Base-by-base conservation (phyloP, 2,329 filamentous ascomycete genomes). In the Huntiella moniliformis region DNA sequence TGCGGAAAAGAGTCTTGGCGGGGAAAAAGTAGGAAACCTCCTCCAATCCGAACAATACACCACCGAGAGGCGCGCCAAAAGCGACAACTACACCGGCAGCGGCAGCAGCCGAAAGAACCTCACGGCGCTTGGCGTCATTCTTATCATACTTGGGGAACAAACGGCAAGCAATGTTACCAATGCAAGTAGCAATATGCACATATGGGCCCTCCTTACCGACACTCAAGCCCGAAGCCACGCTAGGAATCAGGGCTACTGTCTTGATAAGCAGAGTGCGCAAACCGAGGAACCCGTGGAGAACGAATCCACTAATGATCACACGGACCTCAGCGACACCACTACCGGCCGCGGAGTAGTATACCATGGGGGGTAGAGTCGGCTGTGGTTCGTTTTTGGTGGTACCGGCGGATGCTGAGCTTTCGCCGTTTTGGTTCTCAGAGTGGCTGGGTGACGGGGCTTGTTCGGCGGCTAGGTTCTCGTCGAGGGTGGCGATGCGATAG, bases 1-100 rank as follows among this genome's bases (percentile, higher is more conserved):
- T 96, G 45, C 91, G 71, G 65, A 98, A 98, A 6, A 98, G 71
- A 0, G 88, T 96, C 64, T 98, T 96, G 4, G 88, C 85, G 0
- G 91, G 88, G 59, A 96, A 96, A 61, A 96, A 96, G 61, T 96
- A 96, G 54, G 83, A 77, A 51, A 96, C 87, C 68, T 96, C 91
- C 61, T 98, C 91, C 28, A 96, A 63, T 32, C 85, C 86, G 61
- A 96, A 96, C 2, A 96, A 68, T 1, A 95, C 86, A 44, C 88
- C 88, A 6, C 86, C 85, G 0, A 77, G 57, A 37, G 88, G 88
- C 1, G 88, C 86, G 34, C 88, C 88, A 58, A 96, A 96, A 10
- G 88, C 88, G 31, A 96, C 88, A 8, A 87, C 83, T 4, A 96
- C 85, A 58, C 88, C 88, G 45, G 85, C 85, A 0, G 88, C 86